Base-by-base conservation (phyloP, 2,329 filamentous ascomycete genomes). In the Zymoseptoria brevis region DNA sequence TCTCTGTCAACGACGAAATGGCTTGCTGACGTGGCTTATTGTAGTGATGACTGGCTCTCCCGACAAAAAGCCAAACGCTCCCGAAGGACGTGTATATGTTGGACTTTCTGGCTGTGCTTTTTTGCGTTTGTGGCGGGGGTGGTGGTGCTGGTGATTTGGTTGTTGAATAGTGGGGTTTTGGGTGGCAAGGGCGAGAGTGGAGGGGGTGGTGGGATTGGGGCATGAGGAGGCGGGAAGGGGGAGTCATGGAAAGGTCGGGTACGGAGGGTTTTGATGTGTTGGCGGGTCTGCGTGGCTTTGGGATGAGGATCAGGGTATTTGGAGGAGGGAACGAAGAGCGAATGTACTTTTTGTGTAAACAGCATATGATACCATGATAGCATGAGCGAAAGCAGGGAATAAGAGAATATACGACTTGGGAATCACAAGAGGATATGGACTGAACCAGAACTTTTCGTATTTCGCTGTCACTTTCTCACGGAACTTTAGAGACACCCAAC, bases 1-100 rank as follows among this genome's bases (percentile, higher is more conserved):
- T n/a, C n/a, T n/a, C n/a, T n/a, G n/a, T n/a, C n/a, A n/a, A n/a
- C n/a, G n/a, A n/a, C n/a, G n/a, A n/a, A n/a, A n/a, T n/a, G n/a
- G n/a, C n/a, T n/a, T n/a, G n/a, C n/a, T n/a, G n/a, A n/a, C n/a
- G n/a, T n/a, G n/a, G n/a, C n/a, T n/a, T n/a, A n/a, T n/a, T n/a
- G n/a, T n/a, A 24, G 22, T 4, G 73, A 80, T 63, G 76, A 76
- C 55, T 85, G 82, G 82, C 80, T 85, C 30, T 75, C 74, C 41
- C 73, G 73, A 6, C 76, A 84, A 71, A 72, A 74, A 16, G 70
- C 70, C 54, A 84, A 84, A 66, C 73, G 74, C 57, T 67, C 70
- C 4, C 76, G 75, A 53, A 75, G 78, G 8, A 76, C 76, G 21
- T 76, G 75, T 55, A 74, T 83, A 55, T 80, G 78, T 65, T 79